phyloP scores from a whole-genome alignment of 2,329 filamentous ascomycete genomes.

The Penicillium sp. region DNA sequence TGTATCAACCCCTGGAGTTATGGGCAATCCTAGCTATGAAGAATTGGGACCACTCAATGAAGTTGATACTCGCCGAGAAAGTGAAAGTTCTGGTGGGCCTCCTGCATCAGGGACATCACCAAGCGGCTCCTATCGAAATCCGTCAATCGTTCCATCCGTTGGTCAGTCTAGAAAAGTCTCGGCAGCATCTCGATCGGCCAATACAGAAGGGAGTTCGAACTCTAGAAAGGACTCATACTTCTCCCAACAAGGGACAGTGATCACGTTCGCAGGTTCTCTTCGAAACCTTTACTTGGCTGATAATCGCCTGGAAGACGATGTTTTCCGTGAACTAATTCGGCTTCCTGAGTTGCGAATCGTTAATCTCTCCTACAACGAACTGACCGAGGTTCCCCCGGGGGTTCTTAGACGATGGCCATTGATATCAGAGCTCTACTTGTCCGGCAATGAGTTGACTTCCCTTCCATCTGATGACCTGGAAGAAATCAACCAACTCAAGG shows the following conservation, averaged over 20 bases:
- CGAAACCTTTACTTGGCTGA: conserved; percentile 86
- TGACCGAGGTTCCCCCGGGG: conserved; percentile 87
- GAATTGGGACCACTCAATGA: conserved; percentile 69
- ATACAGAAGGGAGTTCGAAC: conserved; percentile 59
- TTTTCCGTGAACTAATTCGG: conserved; percentile 86
- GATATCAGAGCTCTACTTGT: conserved; percentile 88
- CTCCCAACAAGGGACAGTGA: conserved; percentile 72
- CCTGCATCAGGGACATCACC: conserved; percentile 76
- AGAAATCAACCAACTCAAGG: conserved; percentile 80
- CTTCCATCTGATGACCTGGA: conserved; percentile 92
- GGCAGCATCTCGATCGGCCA: conserved; percentile 66
- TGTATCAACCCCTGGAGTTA: conserved; percentile 50
- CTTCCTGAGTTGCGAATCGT: conserved; percentile 82
- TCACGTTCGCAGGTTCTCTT: conserved; percentile 85
- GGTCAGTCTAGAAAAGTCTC: conserved; percentile 81
- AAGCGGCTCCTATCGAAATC: conserved; percentile 64
- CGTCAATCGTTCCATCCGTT: conserved; percentile 76
- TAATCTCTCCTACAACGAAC: conserved; percentile 91
- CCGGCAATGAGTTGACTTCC: conserved; percentile 89
- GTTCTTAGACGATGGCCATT: conserved; percentile 88
- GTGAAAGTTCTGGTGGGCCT: conserved; percentile 75
- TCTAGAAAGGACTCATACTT: conserved; percentile 84
- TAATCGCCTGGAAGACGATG: conserved; percentile 90
- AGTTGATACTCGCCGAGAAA: conserved; percentile 69
- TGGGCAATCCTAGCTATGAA: conserved; percentile 71